phyloP scores from a whole-genome alignment of 2,329 filamentous ascomycete genomes.

The Thielaviopsis ethacetica region DNA sequence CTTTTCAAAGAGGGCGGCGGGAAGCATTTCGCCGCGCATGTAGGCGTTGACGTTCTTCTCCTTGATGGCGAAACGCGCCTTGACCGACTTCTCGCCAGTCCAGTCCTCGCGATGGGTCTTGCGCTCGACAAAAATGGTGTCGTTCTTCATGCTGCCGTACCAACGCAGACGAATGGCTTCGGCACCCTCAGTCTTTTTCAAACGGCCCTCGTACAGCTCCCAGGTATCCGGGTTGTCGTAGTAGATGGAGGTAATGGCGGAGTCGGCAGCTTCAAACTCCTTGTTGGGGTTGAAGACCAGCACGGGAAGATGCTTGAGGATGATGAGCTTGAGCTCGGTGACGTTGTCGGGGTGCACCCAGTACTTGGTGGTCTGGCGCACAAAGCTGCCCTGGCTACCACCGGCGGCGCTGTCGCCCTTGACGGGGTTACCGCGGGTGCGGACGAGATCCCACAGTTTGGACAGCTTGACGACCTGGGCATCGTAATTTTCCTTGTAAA shows the following conservation, averaged over 20 bases:
- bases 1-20: slow-evolving; percentile 87
- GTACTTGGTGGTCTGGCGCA: slow-evolving; percentile 96
- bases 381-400: slow-evolving; percentile 84
- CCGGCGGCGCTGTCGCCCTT: slow-evolving; percentile 86
- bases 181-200: slow-evolving; percentile 96
- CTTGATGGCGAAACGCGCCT: slow-evolving; percentile 86
- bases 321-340: slow-evolving; percentile 92
- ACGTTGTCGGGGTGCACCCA: slow-evolving; percentile 99
- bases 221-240: slow-evolving; percentile 90
- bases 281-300: slow-evolving; percentile 96
- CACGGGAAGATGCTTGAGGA: slow-evolving; percentile 92
- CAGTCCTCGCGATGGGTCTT: slow-evolving; percentile 98
- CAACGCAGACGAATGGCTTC: slow-evolving; percentile 91
- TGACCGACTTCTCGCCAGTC: slow-evolving; percentile 98
- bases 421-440: slow-evolving; percentile 80
- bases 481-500: slow-evolving; percentile 99
- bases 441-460: slow-evolving; percentile 83
- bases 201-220: slow-evolving; percentile 81
- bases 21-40: slow-evolving; percentile 67
- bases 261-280: slow-evolving; percentile 79
- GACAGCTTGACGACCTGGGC: slow-evolving; percentile 88
- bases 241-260: slow-evolving; percentile 96
- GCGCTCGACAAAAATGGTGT: slow-evolving; percentile 91
- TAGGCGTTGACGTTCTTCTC: slow-evolving; percentile 96
- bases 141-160: slow-evolving; percentile 93